These are phyloP conservation scores for Acephala macrosclerotiorum DNA, from an alignment of 2,329 filamentous ascomycete genomes.

Conservation along the genomic window DNA sequence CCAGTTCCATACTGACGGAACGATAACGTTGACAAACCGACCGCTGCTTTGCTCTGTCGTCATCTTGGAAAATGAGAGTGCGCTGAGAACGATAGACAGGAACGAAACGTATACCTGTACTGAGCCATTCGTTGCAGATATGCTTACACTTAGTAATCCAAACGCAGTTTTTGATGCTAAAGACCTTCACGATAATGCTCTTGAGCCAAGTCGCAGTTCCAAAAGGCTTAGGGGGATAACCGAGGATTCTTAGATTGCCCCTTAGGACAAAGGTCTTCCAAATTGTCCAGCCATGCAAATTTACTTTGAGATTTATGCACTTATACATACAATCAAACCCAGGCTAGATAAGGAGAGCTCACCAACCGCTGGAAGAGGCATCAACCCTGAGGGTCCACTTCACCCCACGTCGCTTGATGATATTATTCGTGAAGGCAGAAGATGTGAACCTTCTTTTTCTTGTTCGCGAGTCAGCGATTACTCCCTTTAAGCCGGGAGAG, in stretches of 20 bases:
- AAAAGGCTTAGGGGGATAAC: conserved; percentile 10
- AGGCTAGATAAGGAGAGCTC: too few species aligned
- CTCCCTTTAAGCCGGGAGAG: too few species aligned
- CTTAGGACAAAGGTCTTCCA: not conserved
- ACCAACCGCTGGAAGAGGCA: too few species aligned
- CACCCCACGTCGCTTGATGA: too few species aligned
- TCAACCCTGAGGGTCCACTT: too few species aligned
- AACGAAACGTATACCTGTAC: conserved; percentile 44
- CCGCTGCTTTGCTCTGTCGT: conserved; percentile 41
- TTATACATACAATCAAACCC: too few species aligned
- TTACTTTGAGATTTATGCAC: too few species aligned
- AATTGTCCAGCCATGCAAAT: too few species aligned
- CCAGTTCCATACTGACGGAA: too few species aligned
- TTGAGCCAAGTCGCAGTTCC: conserved; percentile 17
- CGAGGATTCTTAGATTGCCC: not conserved
- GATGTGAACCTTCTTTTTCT: too few species aligned
- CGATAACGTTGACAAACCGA: conserved; percentile 46
- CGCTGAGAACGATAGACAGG: conserved; percentile 41
- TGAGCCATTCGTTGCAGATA: conserved; percentile 27
- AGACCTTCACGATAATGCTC: conserved; percentile 33
- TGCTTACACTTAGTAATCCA: conserved; percentile 35
- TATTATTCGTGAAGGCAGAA: too few species aligned
- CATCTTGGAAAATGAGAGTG: conserved; percentile 47
- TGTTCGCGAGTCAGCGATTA: too few species aligned
- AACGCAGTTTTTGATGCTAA: conserved; percentile 34